Evolutionary conservation across 805 yeast species (phyloP).

Genomic region (Millerago galiae): DNA sequence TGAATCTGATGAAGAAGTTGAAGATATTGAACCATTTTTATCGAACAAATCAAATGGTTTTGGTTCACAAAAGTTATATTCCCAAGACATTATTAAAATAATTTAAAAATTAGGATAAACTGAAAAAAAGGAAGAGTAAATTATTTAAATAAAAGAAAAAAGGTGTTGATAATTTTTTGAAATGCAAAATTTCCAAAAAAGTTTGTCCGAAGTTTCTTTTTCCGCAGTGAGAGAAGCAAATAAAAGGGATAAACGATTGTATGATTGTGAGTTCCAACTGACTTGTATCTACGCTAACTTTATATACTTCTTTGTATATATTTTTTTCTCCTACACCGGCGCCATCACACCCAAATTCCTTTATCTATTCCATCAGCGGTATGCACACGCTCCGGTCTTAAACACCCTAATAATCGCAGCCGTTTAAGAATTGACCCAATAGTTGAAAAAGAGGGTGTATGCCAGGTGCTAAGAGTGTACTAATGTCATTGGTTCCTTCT

Average conservation of each 20-base stretch:
- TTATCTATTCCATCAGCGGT: constrained; percentile 23
- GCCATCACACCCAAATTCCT: not conserved
- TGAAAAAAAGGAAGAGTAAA: not conserved
- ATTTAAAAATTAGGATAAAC: too few relatives aligned
- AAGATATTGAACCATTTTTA: constrained; percentile 4
- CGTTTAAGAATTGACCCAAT: too few relatives aligned
- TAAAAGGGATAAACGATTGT: too few relatives aligned
- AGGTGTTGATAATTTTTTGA: too few relatives aligned
- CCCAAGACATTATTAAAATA: constrained; percentile 16
- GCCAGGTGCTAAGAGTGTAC: too few relatives aligned
- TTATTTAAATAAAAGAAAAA: not conserved
- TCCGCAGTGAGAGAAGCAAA: too few relatives aligned
- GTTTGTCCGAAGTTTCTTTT: too few relatives aligned
- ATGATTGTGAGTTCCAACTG: too few relatives aligned
- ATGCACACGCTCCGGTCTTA: constrained; percentile 8
- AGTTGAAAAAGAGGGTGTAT: too few relatives aligned
- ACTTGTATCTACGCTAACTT: too few relatives aligned
- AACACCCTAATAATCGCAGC: not conserved
- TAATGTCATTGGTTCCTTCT: too few relatives aligned
- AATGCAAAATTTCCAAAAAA: too few relatives aligned
- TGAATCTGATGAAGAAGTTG: constrained; percentile 7
- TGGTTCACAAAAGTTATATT: constrained; percentile 11
- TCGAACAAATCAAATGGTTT: constrained; percentile 3
- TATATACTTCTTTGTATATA: not conserved
- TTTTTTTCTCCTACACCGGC: not conserved